These are phyloP conservation scores for Penicillium oxalicum DNA, from an alignment of 2,329 filamentous ascomycete genomes.

Conservation along the genomic window DNA sequence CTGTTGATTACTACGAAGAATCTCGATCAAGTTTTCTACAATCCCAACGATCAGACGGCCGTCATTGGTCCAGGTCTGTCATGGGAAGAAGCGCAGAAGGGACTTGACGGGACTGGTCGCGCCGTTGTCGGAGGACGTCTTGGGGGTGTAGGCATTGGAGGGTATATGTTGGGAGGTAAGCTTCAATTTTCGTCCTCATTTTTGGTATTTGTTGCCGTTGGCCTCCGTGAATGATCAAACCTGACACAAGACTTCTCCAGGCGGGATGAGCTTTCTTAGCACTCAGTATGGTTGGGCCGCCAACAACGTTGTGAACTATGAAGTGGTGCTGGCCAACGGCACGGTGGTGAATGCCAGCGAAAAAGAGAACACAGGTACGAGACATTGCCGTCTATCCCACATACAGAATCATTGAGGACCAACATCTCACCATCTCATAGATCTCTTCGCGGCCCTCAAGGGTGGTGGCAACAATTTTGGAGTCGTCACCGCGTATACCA, in stretches of 20 bases:
- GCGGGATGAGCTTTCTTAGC: conserved; percentile 45
- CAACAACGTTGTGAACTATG: conserved; percentile 43
- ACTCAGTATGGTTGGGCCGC: conserved; percentile 47
- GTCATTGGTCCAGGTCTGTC: conserved; percentile 33
- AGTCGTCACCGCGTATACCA: conserved; percentile 38
- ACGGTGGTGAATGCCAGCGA: conserved; percentile 40
- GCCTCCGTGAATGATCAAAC: too few species aligned
- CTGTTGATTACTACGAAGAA: conserved; percentile 44
- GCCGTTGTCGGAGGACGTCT: conserved; percentile 43
- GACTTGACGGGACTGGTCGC: conserved; percentile 26
- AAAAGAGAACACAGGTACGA: conserved; percentile 28
- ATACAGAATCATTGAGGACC: too few species aligned
- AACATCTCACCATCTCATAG: conserved; percentile 12
- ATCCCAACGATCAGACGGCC: conserved; percentile 35
- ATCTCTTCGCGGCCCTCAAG: conserved; percentile 40
- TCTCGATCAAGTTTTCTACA: conserved; percentile 33
- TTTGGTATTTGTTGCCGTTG: too few species aligned
- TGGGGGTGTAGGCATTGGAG: conserved; percentile 45
- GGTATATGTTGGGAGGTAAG: conserved; percentile 42
- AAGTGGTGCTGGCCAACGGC: conserved; percentile 45
- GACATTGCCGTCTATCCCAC: neutral
- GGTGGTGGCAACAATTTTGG: conserved; percentile 43
- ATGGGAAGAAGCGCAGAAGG: conserved; percentile 32
- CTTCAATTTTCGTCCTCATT: neutral
- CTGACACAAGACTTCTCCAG: conserved; percentile 8